Conservation (phyloP, 352 stramenopile genomes). For the Vaucheria bursata region DNA sequence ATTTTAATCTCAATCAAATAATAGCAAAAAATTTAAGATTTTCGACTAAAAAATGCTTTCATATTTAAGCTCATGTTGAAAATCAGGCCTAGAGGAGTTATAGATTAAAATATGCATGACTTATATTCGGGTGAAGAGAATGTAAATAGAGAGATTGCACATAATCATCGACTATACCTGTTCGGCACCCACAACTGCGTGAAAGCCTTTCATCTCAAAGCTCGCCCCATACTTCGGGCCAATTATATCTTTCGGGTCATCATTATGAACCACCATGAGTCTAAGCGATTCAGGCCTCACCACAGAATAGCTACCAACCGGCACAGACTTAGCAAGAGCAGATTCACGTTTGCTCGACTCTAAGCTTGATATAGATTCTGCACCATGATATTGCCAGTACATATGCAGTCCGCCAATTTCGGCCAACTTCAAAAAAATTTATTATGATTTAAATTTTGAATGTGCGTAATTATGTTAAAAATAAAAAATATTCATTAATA, state of each 20-base stretch:
- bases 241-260: slow-evolving; percentile 16
- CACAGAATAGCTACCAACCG: not conserved
- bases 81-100: too few relatives aligned
- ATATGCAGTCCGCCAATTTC: slow-evolving; percentile 15
- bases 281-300: not conserved
- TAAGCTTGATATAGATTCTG: not conserved
- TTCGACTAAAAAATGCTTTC: too few relatives aligned
- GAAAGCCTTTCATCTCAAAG: slow-evolving; percentile 29
- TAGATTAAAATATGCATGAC: too few relatives aligned
- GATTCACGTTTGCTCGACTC: not conserved
- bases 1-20: not conserved
- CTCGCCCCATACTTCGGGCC: slow-evolving; percentile 17
- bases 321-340: not conserved
- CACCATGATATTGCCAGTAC: slow-evolving; percentile 27
- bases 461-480: too few relatives aligned
- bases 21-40: too few relatives aligned
- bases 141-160: not conserved
- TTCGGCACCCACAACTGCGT: slow-evolving; percentile 23
- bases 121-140: too few relatives aligned
- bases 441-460: too few relatives aligned
- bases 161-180: not conserved
- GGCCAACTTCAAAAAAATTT: slow-evolving; percentile 1
- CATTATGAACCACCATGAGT: slow-evolving; percentile 20
- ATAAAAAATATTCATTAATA: too few relatives aligned
- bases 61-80: too few relatives aligned